Evolutionary conservation across 176 grass and related monocot species (phyloP), one percentile per base, ranked within the genome.

Genomic region (Eleusine indica): DNA sequence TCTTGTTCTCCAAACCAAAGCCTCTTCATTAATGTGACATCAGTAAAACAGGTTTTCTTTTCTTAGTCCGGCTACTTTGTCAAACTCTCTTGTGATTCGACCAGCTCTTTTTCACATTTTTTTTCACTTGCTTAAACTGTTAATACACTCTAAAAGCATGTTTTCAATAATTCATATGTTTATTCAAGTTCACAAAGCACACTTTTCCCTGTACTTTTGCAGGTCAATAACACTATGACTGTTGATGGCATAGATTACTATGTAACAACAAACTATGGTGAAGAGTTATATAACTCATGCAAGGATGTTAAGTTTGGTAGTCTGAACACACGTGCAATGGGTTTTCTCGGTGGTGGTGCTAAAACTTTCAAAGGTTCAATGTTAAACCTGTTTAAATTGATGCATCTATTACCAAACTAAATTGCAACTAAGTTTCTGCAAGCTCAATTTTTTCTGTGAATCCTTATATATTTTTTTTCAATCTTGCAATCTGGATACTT

Each of bases 291-390:
- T 61, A 92, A 90, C 70, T 99, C 96, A 68, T 99, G 96, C 81
- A 99, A 96, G 91, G 93, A 99, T 84, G 96, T 99, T 77, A 99
- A 99, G 53, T 99, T 99, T 92, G 96, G 96, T 60, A 90, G 82
- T 64, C 43, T 96, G 77, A 99, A 99, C 88, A 99, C 91, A 77
- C 91, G 89, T 32, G 87, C 96, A 86, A 99, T 99, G 93, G 93
- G 96, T 94, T 96, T 99, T 90, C 84, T 99, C 58, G 96, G 96
- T 65, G 96, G 65, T 13, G 89, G 89, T 87, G 93, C 96, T 83
- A 86, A 88, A 81, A 90, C 85, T 71, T 99, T 90, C 83, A 85
- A 85, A 92, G 96, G 96, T 99, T 84, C 68, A 80, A 62, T 47
- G 9, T n/a, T 65, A 64, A 80, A 53, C 9, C 22, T 2, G 80